Evolutionary conservation across 2,329 filamentous ascomycete species (phyloP).

Genomic region (Aureobasidium pullulans): DNA sequence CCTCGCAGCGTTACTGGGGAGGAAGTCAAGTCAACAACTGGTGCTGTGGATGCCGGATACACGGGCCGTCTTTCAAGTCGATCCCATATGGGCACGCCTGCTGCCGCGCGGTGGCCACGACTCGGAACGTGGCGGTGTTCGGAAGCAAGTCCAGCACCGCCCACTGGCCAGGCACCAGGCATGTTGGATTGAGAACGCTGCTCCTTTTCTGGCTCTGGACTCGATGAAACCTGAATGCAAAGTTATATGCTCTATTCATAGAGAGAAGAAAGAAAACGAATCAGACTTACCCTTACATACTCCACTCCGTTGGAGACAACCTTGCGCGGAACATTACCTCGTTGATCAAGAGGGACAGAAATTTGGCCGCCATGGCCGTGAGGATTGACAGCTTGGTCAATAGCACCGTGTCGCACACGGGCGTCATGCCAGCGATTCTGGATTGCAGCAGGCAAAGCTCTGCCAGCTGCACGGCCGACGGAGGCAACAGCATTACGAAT

Average conservation of each 20-base stretch:
- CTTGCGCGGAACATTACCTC: slow-evolving; percentile 9
- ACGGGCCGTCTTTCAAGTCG: background rate
- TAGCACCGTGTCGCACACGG: background rate
- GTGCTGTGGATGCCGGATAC: background rate
- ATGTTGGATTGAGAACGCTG: background rate
- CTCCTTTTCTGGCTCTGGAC: background rate
- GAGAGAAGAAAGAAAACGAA: background rate
- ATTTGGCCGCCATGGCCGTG: background rate
- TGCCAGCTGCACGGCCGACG: background rate
- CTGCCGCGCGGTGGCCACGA: background rate
- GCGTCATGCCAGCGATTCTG: slow-evolving; percentile 9
- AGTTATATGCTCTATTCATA: background rate
- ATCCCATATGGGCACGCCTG: background rate
- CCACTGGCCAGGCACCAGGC: background rate
- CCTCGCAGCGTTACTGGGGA: background rate
- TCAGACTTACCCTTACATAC: slow-evolving; percentile 12
- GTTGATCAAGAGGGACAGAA: slow-evolving; percentile 9
- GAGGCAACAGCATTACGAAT: background rate
- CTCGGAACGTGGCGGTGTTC: background rate
- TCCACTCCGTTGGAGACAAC: slow-evolving; percentile 2
- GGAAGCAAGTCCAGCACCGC: background rate
- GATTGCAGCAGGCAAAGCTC: slow-evolving; percentile 4
- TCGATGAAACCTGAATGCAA: background rate
- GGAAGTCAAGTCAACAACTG: background rate
- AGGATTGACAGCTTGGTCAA: background rate